Evolutionary conservation across 2,329 filamentous ascomycete genomes (phyloP), one percentile per base, ranked within the genome.

Genomic region (Tolypocladium guangdongense): DNA sequence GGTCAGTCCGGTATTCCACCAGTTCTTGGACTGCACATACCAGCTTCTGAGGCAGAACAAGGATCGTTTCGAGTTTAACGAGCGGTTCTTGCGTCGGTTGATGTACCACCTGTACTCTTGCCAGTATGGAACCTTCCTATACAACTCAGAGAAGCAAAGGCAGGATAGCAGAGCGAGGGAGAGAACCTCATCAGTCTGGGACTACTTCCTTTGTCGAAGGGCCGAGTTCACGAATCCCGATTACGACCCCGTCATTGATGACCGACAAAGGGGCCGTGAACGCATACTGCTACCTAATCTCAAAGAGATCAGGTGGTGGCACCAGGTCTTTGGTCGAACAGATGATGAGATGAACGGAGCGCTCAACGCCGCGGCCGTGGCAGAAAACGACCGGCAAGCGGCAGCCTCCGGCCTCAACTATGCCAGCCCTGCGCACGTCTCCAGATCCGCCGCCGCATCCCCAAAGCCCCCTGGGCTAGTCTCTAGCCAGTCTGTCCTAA

Each of bases 41-140:
- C 93, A 99, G 67, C 77, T 99, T 32, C 73, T 95, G 27, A 78
- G 88, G 56, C 93, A 97, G 66, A 77, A 92, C 62, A 90, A 90
- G 0, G 87, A 83, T 7, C 86, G 91, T 0, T 99, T 99, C 65
- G 92, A 99, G 67, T 99, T 90, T 71, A 97, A 95, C 60, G 93
- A 97, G 67, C 84, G 92, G 5, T 97, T 99, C 68, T 74, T 99
- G 7, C 81, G 90, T 30, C 83, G 93, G 22, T 75, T 99, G 3
- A 76, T 97, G 2, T 99, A 97, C 65, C 93, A 99, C 66, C 79
- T 95, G 1, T 92, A 97, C 66, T 92, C 92, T 0, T 96, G 91
- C 60, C 93, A 99, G 66, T 99, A 96, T 58, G 93, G 93, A 47
- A 96, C 92, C 0, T 99, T 99, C 66, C 77, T 99, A 6, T 96